Evolutionary conservation across 2,329 filamentous ascomycete genomes (phyloP), one percentile per base, ranked within the genome.

Genomic region (Reticulascus tulasneorum): DNA sequence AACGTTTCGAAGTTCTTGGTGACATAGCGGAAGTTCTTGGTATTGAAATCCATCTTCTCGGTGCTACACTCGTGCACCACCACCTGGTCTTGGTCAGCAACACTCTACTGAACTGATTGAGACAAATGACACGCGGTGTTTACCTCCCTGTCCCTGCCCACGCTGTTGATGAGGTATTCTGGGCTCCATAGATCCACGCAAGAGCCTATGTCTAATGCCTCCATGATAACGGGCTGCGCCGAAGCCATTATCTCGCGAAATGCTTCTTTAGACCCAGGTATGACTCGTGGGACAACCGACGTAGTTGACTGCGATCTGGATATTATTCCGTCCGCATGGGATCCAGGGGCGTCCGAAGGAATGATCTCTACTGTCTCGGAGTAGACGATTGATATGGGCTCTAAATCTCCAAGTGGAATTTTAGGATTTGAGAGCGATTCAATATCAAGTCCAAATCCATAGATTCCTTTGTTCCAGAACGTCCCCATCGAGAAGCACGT

Each of bases 401-500:
- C 23, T 13, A 29, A 12, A n/a, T 9, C 24, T 8, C 15, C 16
- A n/a, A n/a, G n/a, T n/a, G n/a, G n/a, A n/a, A n/a, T n/a, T n/a
- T n/a, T n/a, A n/a, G n/a, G n/a, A n/a, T n/a, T n/a, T n/a, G n/a
- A n/a, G n/a, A n/a, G n/a, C n/a, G n/a, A n/a, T n/a, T n/a, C n/a
- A 6, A 26, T 21, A 21, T 39, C 35, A 4, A 54, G 29, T 6
- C 42, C 33, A 16, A 79, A 49, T 3, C 61, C 55, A 33, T 67
- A 82, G 10, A 71, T 65, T 2, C 77, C 77, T 21, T 71, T 69
- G 33, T 89, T 90, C 86, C 86, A 94, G 51, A 78, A 89, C 7
- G 85, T 86, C 2, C 89, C 89, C 73, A 94, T 94, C 0, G 86
- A 89, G 64, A 94, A 94, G 56, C 88, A 94, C 0, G 88, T 86